Base-by-base conservation (phyloP, 2,329 filamentous ascomycete genomes). In the Alternaria solani region DNA sequence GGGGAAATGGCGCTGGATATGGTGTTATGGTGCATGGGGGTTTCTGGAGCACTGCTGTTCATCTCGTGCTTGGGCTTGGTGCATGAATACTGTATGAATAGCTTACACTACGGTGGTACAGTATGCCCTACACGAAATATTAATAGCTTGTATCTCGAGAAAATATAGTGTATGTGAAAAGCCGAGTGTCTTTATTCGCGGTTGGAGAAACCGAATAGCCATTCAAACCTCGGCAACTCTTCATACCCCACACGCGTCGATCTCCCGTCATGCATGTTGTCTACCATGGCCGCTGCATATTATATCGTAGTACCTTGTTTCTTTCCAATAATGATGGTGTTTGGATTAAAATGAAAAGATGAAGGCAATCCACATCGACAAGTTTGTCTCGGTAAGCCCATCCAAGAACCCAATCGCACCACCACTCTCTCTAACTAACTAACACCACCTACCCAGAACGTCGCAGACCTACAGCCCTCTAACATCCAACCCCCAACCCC, bases 401-500 rank as follows among this genome's bases (percentile, higher is more conserved):
- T 36, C 4, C 11, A n/a, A n/a, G 7, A 7, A 38, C 2, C 20
- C 16, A 4, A 36, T 12, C 14, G 36, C n/a, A 38, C 7, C 16
- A 36, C 32, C 32, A 7, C 34, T 5, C 7, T 38, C 20, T 14
- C 30, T 16, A 49, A 26, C n/a, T 23, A 4, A 23, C 25, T 25
- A 49, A 34, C n/a, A 34, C 44, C 7, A 34, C 16, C 16, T 36
- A 16, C 20, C 11, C n/a, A 75, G 73, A 59, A 77, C 76, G 55
- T 79, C 63, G 23, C 68, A 70, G 41, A 69, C 75, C 54, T 77
- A 5, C 46, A 51, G 34, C 62, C 69, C 7, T 57, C 52, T 26
- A 52, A 65, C 12, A 55, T 69, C 11, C 73, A 80, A 6, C 57
- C 63, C 11, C 80, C 81, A 9, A 56, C 67, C 16, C 68, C 76